Conservation (phyloP, 1,284 basidiomycete genomes). For the Puccinia hordei region DNA sequence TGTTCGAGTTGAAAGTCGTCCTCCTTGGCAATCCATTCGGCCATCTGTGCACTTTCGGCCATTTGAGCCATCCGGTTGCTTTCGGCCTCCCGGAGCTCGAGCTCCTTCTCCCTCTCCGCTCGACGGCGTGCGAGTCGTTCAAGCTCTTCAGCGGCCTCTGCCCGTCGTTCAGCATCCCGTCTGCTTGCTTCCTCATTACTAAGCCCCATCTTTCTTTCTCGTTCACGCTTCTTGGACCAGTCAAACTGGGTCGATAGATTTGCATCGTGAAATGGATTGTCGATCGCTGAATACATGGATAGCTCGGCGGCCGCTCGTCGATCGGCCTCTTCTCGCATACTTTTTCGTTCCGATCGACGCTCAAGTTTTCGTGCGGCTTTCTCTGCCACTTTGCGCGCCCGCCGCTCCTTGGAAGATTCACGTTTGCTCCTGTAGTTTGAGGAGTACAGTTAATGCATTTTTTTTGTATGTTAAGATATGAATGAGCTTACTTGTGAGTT, state of each 20-base stretch:
- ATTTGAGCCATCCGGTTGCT: conserved; percentile 81
- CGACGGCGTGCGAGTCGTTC: conserved; percentile 85
- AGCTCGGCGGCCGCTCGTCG: conserved; percentile 57
- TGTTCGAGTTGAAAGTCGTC: conserved; percentile 97
- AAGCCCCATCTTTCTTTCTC: conserved; percentile 85
- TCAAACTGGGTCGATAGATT: conserved; percentile 92
- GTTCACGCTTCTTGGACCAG: conserved; percentile 98
- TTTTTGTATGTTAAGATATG: background rate
- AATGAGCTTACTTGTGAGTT: conserved; percentile 24
- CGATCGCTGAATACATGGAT: conserved; percentile 76
- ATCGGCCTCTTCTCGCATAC: conserved; percentile 52
- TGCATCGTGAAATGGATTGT: conserved; percentile 96
- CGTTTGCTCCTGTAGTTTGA: conserved; percentile 52
- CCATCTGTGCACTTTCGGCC: conserved; percentile 93
- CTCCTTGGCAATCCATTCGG: conserved; percentile 95
- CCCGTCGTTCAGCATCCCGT: conserved; percentile 75
- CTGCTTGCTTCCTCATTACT: conserved; percentile 75
- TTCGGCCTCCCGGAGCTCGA: conserved; percentile 84
- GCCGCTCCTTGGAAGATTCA: conserved; percentile 46
- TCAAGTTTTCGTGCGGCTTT: conserved; percentile 55
- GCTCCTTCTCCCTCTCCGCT: conserved; percentile 87
- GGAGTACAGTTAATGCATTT: background rate
- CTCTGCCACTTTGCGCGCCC: conserved; percentile 55
- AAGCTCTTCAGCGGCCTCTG: conserved; percentile 87
- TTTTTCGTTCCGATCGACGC: conserved; percentile 48